phyloP scores from a whole-genome alignment of 371 early-diverging fungal genomes.

The Hamiltosporidium tvaerminnensis region DNA sequence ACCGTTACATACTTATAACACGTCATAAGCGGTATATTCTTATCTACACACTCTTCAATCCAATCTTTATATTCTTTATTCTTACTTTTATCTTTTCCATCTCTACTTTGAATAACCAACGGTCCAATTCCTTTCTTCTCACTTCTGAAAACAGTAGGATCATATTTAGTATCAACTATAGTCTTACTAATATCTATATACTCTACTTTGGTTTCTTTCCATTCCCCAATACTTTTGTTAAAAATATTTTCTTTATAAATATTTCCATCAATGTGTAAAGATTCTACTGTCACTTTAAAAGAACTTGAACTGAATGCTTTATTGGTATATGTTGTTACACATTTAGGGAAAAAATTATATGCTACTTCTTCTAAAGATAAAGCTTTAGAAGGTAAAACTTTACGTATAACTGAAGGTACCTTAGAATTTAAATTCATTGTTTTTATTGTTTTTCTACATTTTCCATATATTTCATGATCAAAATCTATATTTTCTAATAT shows the following conservation, averaged over 20 bases:
- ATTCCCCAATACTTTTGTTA: constrained; percentile 12
- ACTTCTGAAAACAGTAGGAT: constrained; percentile 7
- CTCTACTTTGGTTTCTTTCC: constrained; percentile 12
- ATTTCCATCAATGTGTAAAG: constrained; percentile 11
- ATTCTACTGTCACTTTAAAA: constrained; percentile 36
- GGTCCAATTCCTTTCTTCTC: constrained; percentile 11
- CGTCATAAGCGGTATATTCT: constrained; percentile 26
- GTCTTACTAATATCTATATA: constrained; percentile 1
- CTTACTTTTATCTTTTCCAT: too few relatives aligned
- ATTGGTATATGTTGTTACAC: constrained; percentile 47
- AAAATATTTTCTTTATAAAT: constrained; percentile 12
- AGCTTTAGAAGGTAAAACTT: constrained; percentile 42
- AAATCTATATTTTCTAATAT: constrained; percentile 30
- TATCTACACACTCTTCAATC: constrained; percentile 1
- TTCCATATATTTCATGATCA: constrained; percentile 17
- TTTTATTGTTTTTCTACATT: constrained; percentile 42
- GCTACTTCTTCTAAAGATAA: constrained; percentile 45
- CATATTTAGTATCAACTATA: constrained; percentile 2
- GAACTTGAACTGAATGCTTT: constrained; percentile 38
- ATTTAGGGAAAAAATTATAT: constrained; percentile 42
- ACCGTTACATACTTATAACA: constrained; percentile 48
- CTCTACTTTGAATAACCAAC: not conserved
- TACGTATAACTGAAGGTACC: constrained; percentile 40
- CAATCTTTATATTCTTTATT: not conserved
- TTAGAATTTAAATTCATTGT: constrained; percentile 39